Base-by-base conservation (phyloP, 345 rosid species). In the Eutrema yunnanense region DNA sequence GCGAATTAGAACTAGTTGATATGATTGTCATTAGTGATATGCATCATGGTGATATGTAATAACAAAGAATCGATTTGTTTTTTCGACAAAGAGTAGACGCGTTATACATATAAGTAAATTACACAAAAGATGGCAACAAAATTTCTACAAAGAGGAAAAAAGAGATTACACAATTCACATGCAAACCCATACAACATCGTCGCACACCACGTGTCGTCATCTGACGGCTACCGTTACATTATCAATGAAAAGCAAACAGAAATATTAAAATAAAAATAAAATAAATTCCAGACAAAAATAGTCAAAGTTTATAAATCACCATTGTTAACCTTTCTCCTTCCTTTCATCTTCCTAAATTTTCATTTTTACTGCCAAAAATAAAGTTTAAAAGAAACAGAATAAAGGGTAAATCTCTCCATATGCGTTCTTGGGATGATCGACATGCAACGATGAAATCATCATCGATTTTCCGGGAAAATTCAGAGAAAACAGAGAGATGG, bases 401-500 rank as follows among this genome's bases (percentile, higher is more conserved):
- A 61, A 49, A 13, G 9, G 5, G 37, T 51, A 41, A 36, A 34
- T 9, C 2, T 44, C n/a, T 57, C n/a, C 11, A 29, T 52, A 62
- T 60, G 29, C 9, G 73, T 61, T 71, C 75, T 70, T 32, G 80
- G 75, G 61, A 49, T 56, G 72, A 76, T 57, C 76, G 67, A 71
- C 80, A 76, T 76, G 80, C 76, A 76, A 76, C 66, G 56, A 76
- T 76, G 80, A 76, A 64, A 70, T 11, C 74, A 69, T 60, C 80
- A 57, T 52, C 73, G 3, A 33, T 75, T 75, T 68, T 69, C 65
- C 57, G 69, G 1, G 78, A 51, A 33, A 62, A 29, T 12, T 62
- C 74, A 30, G 74, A 50, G 72, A 85, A 79, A 73, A 78, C 41
- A 61, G 83, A 81, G 53, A 78, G 76, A 75, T 78, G 82, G 64